A percentile compares a stretch with the other conserved stretches of the same genome.
These are phyloP conservation scores for Sutorius australiensis DNA, from an alignment of 768 basidiomycete genomes.

Conservation along the genomic window DNA sequence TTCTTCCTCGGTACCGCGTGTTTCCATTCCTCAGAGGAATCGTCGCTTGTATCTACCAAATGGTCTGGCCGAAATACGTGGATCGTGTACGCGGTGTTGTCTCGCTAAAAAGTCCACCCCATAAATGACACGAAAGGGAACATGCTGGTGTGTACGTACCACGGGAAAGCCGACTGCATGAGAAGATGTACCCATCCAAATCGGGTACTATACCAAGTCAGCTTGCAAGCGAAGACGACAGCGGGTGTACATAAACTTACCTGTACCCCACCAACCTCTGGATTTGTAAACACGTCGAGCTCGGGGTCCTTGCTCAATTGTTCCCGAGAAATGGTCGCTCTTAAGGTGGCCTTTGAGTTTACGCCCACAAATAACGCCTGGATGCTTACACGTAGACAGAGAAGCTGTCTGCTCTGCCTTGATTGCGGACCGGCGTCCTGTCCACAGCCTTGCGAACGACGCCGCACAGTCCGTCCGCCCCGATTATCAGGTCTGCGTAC, in stretches of 20 bases:
- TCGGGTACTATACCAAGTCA: constrained; percentile 9
- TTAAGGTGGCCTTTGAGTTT: constrained; percentile 15
- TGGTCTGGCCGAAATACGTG: constrained; percentile 38
- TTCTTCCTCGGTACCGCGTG: constrained; percentile 32
- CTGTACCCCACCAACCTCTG: constrained; percentile 12
- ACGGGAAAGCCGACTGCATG: constrained; percentile 16
- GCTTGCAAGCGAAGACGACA: neutral
- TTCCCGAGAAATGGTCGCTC: constrained; percentile 40
- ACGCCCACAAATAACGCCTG: neutral
- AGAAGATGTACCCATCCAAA: constrained; percentile 20
- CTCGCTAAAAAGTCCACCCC: constrained; percentile 5
- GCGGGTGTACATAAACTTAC: neutral
- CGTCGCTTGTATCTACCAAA: constrained; percentile 28
- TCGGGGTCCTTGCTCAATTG: constrained; percentile 39
- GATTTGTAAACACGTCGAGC: constrained; percentile 24
- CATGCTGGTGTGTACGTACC: constrained; percentile 3
- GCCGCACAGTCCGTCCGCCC: constrained; percentile 54
- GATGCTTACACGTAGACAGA: constrained; percentile 42
- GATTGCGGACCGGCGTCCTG: constrained; percentile 23
- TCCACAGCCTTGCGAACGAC: constrained; percentile 34
- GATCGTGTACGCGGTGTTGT: constrained; percentile 36
- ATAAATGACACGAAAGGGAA: neutral
- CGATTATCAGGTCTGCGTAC: constrained; percentile 49
- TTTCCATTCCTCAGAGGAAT: constrained; percentile 26
- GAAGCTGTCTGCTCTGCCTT: constrained; percentile 23